phyloP scores from a whole-genome alignment of 1,284 basidiomycete genomes.

The Flammula alnicola region DNA sequence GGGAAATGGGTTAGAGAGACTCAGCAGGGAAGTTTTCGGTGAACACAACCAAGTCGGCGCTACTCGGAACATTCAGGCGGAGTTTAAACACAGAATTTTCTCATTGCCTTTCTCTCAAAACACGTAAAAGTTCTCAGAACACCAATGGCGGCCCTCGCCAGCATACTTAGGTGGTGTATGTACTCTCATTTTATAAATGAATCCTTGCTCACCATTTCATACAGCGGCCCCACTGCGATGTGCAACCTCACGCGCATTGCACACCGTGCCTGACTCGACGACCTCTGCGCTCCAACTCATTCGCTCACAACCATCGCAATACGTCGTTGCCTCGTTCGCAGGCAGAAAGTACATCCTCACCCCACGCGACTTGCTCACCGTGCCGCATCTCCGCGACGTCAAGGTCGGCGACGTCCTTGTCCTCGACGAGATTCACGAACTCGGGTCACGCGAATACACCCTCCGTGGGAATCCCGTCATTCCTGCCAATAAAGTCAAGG shows the following conservation, averaged over 20 bases:
- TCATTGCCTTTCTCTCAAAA: constrained; percentile 13
- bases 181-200: constrained; percentile 1
- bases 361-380: constrained; percentile 88
- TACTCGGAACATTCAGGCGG: constrained; percentile 49
- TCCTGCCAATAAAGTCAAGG: constrained; percentile 64
- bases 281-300: constrained; percentile 67
- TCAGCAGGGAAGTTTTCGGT: constrained; percentile 45
- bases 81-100: constrained; percentile 36
- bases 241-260: constrained; percentile 28
- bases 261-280: constrained; percentile 42
- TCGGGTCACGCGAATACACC: constrained; percentile 96
- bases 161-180: constrained; percentile 36
- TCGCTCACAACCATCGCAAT: constrained; percentile 83
- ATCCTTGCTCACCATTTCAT: constrained; percentile 7
- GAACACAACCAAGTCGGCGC: constrained; percentile 38
- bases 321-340: constrained; percentile 89
- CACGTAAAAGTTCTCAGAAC: constrained; percentile 27
- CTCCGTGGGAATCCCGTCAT: constrained; percentile 74
- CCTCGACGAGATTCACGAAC: constrained; percentile 89
- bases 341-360: constrained; percentile 89
- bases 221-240: constrained; percentile 27
- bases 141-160: constrained; percentile 30
- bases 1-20: constrained; percentile 40
- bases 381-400: constrained; percentile 85
- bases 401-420: constrained; percentile 84